phyloP scores from a whole-genome alignment of 1,139 yeast species.

The Pichia cactophila region DNA sequence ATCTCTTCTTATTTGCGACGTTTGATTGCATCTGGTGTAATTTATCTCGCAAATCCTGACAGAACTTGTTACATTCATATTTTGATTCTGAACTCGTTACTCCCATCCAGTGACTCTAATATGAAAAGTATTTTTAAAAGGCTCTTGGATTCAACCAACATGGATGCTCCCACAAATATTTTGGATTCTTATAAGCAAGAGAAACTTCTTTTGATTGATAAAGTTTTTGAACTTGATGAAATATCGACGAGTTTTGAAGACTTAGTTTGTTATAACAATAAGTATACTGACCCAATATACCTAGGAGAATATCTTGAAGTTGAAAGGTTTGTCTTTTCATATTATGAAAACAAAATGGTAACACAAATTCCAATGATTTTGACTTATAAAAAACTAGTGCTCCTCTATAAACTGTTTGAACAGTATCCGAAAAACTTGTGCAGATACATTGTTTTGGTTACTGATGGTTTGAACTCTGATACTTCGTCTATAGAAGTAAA shows the following conservation, averaged over 20 bases:
- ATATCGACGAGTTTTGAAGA: neutral
- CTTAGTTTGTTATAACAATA: neutral
- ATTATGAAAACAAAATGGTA: neutral
- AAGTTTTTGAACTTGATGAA: neutral
- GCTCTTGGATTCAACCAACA: conserved; percentile 29
- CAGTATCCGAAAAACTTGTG: conserved; percentile 33
- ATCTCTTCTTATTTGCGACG: conserved; percentile 68
- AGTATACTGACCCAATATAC: neutral
- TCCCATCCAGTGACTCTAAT: conserved; percentile 44
- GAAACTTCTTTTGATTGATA: neutral
- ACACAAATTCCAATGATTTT: neutral
- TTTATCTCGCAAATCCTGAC: conserved; percentile 40
- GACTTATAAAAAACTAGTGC: conserved; percentile 1
- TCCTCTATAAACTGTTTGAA: conserved; percentile 29
- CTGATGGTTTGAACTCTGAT: conserved; percentile 25
- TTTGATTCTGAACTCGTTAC: conserved; percentile 45
- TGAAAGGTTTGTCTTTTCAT: conserved; percentile 2
- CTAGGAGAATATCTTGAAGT: conserved; percentile 7
- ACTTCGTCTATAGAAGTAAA: neutral
- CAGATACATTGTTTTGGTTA: conserved; percentile 36
- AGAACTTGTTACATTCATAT: conserved; percentile 40
- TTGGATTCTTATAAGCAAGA: neutral
- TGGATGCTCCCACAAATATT: conserved; percentile 1
- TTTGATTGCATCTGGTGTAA: conserved; percentile 75
- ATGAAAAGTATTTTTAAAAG: conserved; percentile 41